Percentiles rank a stretch among this genome's conserved stretches.
phyloP scores from a whole-genome alignment of 2,329 filamentous ascomycete species.

The Ophiostoma piceae region DNA sequence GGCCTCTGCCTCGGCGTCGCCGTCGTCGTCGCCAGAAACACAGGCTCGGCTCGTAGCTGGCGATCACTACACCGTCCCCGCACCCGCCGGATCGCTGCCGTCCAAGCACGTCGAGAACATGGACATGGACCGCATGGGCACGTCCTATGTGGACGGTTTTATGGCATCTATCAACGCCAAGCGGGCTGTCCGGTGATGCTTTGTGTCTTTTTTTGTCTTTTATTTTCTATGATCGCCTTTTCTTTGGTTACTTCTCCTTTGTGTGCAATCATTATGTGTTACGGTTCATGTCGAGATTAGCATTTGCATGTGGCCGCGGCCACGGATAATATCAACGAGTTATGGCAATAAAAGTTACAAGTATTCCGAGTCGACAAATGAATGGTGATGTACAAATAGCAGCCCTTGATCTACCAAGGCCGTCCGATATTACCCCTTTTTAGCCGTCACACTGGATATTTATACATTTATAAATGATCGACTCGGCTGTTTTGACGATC shows the following conservation, averaged over 20 bases:
- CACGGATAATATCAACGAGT: neutral
- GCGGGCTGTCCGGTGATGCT: neutral
- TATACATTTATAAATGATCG: too few relatives aligned
- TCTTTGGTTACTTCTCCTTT: neutral
- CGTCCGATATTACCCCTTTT: too few relatives aligned
- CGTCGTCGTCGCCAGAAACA: slow-evolving; percentile 29
- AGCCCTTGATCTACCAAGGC: too few relatives aligned
- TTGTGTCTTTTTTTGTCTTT: neutral
- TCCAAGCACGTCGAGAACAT: slow-evolving; percentile 27
- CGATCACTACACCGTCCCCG: neutral
- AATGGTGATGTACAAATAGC: too few relatives aligned
- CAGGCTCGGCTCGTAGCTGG: slow-evolving; percentile 6
- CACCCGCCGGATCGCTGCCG: neutral
- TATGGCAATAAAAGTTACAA: neutral
- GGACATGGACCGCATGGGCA: neutral
- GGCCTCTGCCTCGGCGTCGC: neutral
- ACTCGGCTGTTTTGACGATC: too few relatives aligned
- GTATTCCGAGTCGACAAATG: too few relatives aligned
- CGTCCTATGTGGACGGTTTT: neutral
- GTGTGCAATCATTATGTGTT: neutral
- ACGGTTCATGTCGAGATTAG: neutral
- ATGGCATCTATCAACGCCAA: neutral
- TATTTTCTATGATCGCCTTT: neutral
- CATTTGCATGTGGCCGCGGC: slow-evolving; percentile 24
- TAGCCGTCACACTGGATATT: too few relatives aligned